Base-by-base conservation (phyloP, 805 yeast species). In the Blastobotrys mokoenaii region DNA sequence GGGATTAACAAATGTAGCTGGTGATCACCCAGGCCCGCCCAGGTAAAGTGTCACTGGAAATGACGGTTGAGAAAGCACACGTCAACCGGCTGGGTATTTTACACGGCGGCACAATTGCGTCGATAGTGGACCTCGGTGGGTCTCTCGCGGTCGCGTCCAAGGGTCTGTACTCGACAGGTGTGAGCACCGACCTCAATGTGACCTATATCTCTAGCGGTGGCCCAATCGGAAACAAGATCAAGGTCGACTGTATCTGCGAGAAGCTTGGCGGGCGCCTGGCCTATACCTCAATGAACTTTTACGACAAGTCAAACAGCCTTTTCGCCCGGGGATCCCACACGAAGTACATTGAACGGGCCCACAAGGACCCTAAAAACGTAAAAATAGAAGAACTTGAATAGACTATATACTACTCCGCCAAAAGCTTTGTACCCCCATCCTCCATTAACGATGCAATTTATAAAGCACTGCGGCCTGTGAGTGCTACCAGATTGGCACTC, bases 291-390 rank as follows among this genome's bases (percentile, higher is more conserved):
- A 60, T 69, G 9, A 67, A 64, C 44, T 60, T 68, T 31, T 63
- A 53, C 40, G 50, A 56, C 43, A 39, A 51, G 8, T 44, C 47
- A 27, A 34, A 48, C n/a, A 47, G 49, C 34, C 43, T 64, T 45
- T 59, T 65, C 48, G 73, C 74, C 12, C 50, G 70, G 7, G 73
- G 73, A 3, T 61, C 64, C 29, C 73, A 69, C 51, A 69, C 73
- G 10, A 69, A 69, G 52, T 65, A 65, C 48, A 57, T 68, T 33
- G 61, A 63, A 5, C 51, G 49, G 12, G 72, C 72, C 1, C 45
- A 54, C 46, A 61, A 59, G 20, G 64, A 66, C 46, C 41, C 41
- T 5, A 38, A 38, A 20, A 38, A 38, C 18, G 31, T 38, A 11
- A 30, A 38, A 18, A 9, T 18, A 34, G 18, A 34, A 3, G 16